Base-by-base conservation (phyloP, 2,329 filamentous ascomycete genomes). In the Alternaria ethzedia region DNA sequence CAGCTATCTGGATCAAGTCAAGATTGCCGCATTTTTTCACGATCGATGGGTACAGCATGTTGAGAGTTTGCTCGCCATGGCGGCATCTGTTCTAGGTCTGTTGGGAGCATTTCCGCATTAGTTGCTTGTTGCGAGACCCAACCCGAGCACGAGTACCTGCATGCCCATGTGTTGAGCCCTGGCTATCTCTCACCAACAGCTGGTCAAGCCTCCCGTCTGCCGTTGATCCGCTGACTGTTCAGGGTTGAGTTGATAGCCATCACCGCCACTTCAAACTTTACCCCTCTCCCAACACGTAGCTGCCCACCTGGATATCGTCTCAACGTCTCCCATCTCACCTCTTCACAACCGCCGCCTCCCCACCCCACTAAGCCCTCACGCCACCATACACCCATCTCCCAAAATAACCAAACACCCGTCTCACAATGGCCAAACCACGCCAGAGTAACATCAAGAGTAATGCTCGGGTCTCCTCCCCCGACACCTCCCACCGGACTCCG, bases 381-480 rank as follows among this genome's bases (percentile, higher is more conserved):
- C 54, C 44, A 25, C 30, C 17, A 46, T 20, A 47, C n/a, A 36
- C 25, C 44, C 7, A n/a, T 10, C 46, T 26, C 50, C 30, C 15
- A 32, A 25, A 45, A 49, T 23, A 25, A 43, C 44, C 41, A 54
- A 50, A 47, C 45, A 52, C 25, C 45, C 13, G 13, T 59, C 32
- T 56, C 45, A 23, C 36, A 21, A 25, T 46, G 21, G 32, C 36
- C 21, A 46, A 36, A 41, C 9, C 47, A 44, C 30, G 44, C 44
- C 56, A 51, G 26, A 21, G 44, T n/a, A 43, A 20, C 54, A 36
- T 30, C 57, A 47, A 54, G 30, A 30, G 49, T 59, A 30, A 54
- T 65, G 63, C 56, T 64, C 71, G 71, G 71, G 58, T 72, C 71
- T 71, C 71, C 71, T 66, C 71, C 68, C 63, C 66, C 66, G 63